Base-by-base conservation (phyloP, 352 stramenopile genomes). In the Globisporangium paddicum region DNA sequence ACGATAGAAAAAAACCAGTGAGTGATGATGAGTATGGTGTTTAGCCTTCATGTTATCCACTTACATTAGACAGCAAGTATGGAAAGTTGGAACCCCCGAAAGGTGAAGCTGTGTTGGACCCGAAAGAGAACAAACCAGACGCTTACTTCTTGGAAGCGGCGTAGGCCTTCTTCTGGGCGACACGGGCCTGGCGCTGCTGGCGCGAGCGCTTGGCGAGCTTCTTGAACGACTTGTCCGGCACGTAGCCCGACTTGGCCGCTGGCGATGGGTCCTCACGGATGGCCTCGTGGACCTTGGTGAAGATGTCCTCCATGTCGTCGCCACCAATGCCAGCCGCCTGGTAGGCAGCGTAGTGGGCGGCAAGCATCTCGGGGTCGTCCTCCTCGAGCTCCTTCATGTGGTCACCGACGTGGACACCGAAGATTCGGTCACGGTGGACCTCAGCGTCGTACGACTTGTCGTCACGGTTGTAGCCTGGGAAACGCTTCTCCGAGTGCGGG, bases 371-470 rank as follows among this genome's bases (percentile, higher is more conserved):
- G 53, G 98, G 96, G 82, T 99, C 97, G 72, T 99, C 97, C 75
- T 99, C 97, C 81, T 98, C 95, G 23, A 99, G 86, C 73, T 99
- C 96, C 78, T 99, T 97, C 97, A 99, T 99, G 93, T 99, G 98
- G 73, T 99, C 97, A 49, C 87, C 86, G 26, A 99, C 85, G 80
- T 99, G 96, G 60, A 97, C 82, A 60, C 96, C 97, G 70, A 99
- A 98, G 93, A 99, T 99, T 51, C 93, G 95, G 77, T 98, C 94
- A 64, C 90, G 90, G 87, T 99, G 96, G 67, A 96, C 96, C 67
- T 99, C 95, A 54, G 96, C 96, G 74, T 99, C 97, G 86, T 99
- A 99, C 67, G 90, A 87, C 89, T 99, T 99, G 79, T 97, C 87
- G 71, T 99, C 96, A 61, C 93, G 87, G 79, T 98, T 97, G 84